A percentile compares a stretch with the other conserved stretches of the same genome.
Evolutionary conservation across 805 yeast species (phyloP).

Genomic region (Zygoascus biomembranicola): DNA sequence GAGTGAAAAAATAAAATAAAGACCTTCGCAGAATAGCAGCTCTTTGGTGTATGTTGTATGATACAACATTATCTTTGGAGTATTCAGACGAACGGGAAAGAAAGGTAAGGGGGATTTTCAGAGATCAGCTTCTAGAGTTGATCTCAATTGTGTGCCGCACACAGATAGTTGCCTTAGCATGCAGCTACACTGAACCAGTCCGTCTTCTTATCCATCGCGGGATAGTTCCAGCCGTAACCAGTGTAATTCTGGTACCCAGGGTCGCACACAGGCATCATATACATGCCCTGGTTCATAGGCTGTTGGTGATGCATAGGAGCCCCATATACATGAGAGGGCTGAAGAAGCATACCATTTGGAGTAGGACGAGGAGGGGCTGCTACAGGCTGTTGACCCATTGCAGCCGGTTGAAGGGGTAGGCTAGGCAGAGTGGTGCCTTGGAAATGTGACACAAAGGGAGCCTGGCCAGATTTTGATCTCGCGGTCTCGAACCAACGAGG

Average conservation of each 20-base stretch:
- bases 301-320: neutral
- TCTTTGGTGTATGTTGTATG: neutral
- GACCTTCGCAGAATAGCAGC: neutral
- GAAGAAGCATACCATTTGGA: neutral
- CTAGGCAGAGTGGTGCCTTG: slow-evolving; percentile 2
- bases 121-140: neutral
- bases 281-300: neutral
- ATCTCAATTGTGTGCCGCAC: neutral
- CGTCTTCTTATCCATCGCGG: neutral
- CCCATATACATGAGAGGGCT: neutral
- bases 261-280: neutral
- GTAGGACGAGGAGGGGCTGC: slow-evolving; percentile 2
- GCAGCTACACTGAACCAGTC: slow-evolving; percentile 4
- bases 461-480: neutral
- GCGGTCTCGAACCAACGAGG: slow-evolving; percentile 22
- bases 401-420: neutral
- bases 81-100: neutral
- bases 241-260: neutral
- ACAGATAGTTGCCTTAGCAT: neutral
- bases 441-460: slow-evolving; percentile 16
- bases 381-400: neutral
- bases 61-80: no score
- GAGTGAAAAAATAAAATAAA: neutral
- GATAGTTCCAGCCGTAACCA: neutral
- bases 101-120: neutral